Evolutionary conservation across 1,139 yeast genomes (phyloP), one percentile per base, ranked within the genome.

Genomic region (Oligophagozyma castellii): DNA sequence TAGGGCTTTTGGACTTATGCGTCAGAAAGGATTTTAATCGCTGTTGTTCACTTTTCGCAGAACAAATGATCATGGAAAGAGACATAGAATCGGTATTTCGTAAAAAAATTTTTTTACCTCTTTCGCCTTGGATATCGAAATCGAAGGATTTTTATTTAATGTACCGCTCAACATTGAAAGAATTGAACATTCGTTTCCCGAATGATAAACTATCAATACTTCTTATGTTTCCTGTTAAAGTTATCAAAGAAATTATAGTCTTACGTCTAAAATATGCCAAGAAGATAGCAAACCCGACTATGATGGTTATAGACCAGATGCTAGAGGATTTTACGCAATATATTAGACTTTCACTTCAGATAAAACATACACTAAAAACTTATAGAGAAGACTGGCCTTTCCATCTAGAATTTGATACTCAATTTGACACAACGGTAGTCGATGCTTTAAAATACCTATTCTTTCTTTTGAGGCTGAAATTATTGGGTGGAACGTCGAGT

Each of bases 291-390:
- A 80, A 80, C 43, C 95, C 95, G 2, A 84, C 96, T 0, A 71
- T 84, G 70, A 79, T 84, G 86, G 81, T 86, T 76, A 81, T 89
- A 40, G 96, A 89, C 53, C 95, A 86, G 55, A 79, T 83, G 70
- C 70, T 89, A 39, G 89, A 74, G 27, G 95, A 84, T 51, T 77
- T 86, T 48, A 75, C 76, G 39, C 66, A 76, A 2, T 83, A 83
- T 48, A 69, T 86, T 30, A 67, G 72, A 25, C 62, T 84, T 27
- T 92, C 95, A 0, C 63, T 81, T 14, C 80, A 73, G 37, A 72
- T 84, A 26, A 77, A 83, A 48, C 71, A 70, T 38, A 76, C 74
- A 24, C 72, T 78, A 36, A 67, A 79, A 30, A 65, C 69, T 16
- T 83, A 93, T 2, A 77, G 71, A 35, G 69, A 66, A 29, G 81